Evolutionary conservation across 2,329 filamentous ascomycete species (phyloP), one percentile per base, ranked within the genome.

Genomic region (Macroventuria anomochaeta): DNA sequence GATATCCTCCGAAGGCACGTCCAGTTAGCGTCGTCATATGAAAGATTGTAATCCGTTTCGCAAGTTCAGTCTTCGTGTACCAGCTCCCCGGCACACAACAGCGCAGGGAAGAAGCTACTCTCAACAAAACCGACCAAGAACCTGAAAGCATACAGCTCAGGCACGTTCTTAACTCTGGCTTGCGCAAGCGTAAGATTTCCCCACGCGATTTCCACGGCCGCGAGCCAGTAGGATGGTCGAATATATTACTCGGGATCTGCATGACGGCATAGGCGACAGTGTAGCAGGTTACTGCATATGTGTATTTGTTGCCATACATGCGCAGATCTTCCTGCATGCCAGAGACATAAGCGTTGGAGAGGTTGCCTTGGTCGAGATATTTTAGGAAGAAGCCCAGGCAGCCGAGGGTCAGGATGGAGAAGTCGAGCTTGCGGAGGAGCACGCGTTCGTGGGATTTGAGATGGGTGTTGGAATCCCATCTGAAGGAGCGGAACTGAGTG

Each of bases 351-450:
- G 42, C 42, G 37, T 42, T 49, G 7, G 37, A 33, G 7, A 49
- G 46, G 10, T 41, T 42, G 31, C 38, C 38, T 7, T 49, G 46
- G 11, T 49, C 46, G 12, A 58, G 51, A 13, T 55, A 55, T 15
- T 58, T 58, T 23, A 58, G 18, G 23, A 41, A 49, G 31, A 52
- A 58, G 8, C 47, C 43, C 7, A 58, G 33, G 20, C 56, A 58
- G 13, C 47, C 38, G 63, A 80, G 79, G 0, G 78, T 78, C 12
- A 82, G 60, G 28, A 83, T 73, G 1, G 74, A 75, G 7, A 71
- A 65, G 59, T 82, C 80, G 17, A 82, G 64, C 58, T 81, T 81
- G 57, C 79, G 78, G 3, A 82, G 59, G 28, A 82, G 70, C 29
- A 25, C n/a, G 5, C 79, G 73, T 59, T 82, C 75, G 0, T 76